Conservation (phyloP, 148 eudicot genomes). For the Rhododendron kiyosumense region DNA sequence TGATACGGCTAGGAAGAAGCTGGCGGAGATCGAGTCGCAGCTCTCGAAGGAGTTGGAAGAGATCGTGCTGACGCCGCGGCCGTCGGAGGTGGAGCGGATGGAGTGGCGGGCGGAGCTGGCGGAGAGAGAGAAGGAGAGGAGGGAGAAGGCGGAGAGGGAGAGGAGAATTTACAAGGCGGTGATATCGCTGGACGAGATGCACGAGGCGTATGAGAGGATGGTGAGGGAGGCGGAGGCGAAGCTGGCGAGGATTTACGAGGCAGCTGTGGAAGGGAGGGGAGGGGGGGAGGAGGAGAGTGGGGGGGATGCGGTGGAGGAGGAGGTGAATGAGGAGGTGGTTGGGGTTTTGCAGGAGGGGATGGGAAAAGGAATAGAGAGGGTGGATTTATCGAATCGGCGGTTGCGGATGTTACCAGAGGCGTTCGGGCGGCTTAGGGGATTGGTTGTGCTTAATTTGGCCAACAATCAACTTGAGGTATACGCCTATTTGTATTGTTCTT, state of each 20-base stretch:
- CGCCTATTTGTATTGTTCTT: neutral
- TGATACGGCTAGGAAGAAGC: slow-evolving; percentile 47
- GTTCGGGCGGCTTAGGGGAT: slow-evolving; percentile 41
- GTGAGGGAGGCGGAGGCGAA: slow-evolving; percentile 44
- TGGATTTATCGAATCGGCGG: slow-evolving; percentile 46
- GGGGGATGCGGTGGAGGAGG: slow-evolving; percentile 23
- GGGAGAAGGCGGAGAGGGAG: slow-evolving; percentile 43
- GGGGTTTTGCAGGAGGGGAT: slow-evolving; percentile 40
- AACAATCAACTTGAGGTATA: slow-evolving; percentile 59
- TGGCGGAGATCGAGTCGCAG: slow-evolving; percentile 39
- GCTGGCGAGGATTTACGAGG: slow-evolving; percentile 53
- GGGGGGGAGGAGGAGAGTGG: slow-evolving; percentile 16
- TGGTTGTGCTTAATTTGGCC: slow-evolving; percentile 52
- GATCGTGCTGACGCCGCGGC: slow-evolving; percentile 29
- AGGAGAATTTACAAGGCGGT: slow-evolving; percentile 50
- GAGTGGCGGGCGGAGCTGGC: slow-evolving; percentile 20
- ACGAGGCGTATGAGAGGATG: slow-evolving; percentile 53
- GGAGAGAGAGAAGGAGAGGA: slow-evolving; percentile 19
- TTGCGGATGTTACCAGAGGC: slow-evolving; percentile 62
- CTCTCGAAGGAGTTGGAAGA: slow-evolving; percentile 37
- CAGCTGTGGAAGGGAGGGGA: slow-evolving; percentile 31
- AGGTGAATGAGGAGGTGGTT: slow-evolving; percentile 56
- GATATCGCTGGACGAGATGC: slow-evolving; percentile 61
- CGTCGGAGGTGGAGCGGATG: slow-evolving; percentile 15
- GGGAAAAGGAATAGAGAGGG: slow-evolving; percentile 26